A percentile compares a stretch with the other conserved stretches of the same genome.
Conservation (phyloP, 1,284 basidiomycete genomes). For the Vanrija humicola region DNA sequence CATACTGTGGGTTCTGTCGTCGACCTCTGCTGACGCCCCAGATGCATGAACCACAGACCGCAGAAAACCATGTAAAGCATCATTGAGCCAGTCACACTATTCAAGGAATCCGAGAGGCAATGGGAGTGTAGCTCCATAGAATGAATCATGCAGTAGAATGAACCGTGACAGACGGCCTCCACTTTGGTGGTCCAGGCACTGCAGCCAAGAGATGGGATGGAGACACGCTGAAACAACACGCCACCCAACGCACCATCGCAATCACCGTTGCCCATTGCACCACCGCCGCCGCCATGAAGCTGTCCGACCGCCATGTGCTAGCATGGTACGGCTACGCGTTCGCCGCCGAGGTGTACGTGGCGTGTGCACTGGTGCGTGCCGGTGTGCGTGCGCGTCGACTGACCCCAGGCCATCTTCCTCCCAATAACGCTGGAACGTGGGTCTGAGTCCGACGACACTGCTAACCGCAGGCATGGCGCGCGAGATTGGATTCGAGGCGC, state of each 20-base stretch:
- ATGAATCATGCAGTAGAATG: no score
- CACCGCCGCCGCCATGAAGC: neutral
- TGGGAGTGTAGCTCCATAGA: no score
- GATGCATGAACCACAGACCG: neutral
- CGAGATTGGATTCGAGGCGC: slow-evolving; percentile 39
- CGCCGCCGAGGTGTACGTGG: slow-evolving; percentile 46
- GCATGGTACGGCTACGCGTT: slow-evolving; percentile 48
- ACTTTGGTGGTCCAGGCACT: no score
- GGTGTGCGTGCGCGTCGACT: neutral
- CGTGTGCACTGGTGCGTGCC: slow-evolving; percentile 34
- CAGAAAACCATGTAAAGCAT: no score
- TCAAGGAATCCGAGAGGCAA: no score
- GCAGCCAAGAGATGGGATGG: no score
- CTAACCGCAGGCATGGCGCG: slow-evolving; percentile 39
- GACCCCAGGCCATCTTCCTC: slow-evolving; percentile 42
- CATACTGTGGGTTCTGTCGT: slow-evolving; percentile 62
- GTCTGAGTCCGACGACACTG: neutral
- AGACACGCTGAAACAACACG: no score
- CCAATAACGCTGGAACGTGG: slow-evolving; percentile 47
- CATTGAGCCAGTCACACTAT: no score
- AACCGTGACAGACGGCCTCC: no score
- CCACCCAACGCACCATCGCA: no score
- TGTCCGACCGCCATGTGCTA: slow-evolving; percentile 23
- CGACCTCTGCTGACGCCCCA: neutral
- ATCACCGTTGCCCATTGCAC: no score